Evolutionary conservation across 1,139 yeast genomes (phyloP).

Genomic region (Pichia cactophila): DNA sequence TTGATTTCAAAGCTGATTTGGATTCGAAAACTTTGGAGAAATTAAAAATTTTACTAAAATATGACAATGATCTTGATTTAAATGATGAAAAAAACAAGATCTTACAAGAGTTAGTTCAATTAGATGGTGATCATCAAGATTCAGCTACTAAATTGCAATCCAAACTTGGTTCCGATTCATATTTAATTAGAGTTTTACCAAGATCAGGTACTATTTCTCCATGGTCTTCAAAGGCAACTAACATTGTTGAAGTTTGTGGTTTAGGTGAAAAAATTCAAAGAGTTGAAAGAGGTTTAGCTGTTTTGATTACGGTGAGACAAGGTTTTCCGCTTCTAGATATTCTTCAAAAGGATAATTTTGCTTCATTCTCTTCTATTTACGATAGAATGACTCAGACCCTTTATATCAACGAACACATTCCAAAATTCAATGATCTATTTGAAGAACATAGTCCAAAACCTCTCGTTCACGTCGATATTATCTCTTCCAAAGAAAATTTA

Average conservation of each 20-base stretch:
- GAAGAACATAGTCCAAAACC: constrained; percentile 79
- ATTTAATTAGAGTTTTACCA: constrained; percentile 73
- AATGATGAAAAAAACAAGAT: constrained; percentile 42
- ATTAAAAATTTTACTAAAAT: constrained; percentile 59
- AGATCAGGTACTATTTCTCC: constrained; percentile 96
- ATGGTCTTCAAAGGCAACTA: constrained; percentile 98
- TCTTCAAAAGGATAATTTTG: constrained; percentile 39
- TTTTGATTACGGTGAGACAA: constrained; percentile 60
- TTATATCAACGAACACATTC: constrained; percentile 46
- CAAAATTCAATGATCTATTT: constrained; percentile 63
- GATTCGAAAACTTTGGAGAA: constrained; percentile 37
- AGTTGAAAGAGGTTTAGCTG: constrained; percentile 83
- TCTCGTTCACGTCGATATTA: constrained; percentile 64
- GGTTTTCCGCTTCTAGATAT: constrained; percentile 57
- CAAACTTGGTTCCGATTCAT: constrained; percentile 34
- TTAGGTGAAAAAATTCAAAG: constrained; percentile 62
- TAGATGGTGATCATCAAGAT: constrained; percentile 18
- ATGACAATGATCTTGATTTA: constrained; percentile 60
- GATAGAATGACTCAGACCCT: constrained; percentile 93
- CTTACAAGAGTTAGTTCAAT: constrained; percentile 37
- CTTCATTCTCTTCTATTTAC: constrained; percentile 60
- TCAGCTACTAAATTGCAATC: constrained; percentile 10
- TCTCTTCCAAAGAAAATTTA: constrained; percentile 55
- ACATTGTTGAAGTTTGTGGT: constrained; percentile 86
- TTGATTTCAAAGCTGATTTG: constrained; percentile 44